Evolutionary conservation across 257 asterid species (phyloP).

Genomic region (Nicotiana attenuata): DNA sequence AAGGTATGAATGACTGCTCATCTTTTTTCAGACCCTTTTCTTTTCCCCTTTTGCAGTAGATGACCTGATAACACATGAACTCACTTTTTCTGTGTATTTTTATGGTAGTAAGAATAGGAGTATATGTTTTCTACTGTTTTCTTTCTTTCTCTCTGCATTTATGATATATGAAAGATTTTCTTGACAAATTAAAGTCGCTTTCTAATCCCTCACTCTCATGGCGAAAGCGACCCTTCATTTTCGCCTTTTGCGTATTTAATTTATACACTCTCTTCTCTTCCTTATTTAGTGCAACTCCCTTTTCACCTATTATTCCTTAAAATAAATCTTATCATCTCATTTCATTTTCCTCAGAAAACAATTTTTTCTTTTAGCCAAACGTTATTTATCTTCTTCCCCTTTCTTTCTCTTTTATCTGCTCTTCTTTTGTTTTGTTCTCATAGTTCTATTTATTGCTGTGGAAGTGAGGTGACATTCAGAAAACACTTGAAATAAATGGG

Average conservation of each 20-base stretch:
- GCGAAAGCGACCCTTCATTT: slow-evolving; percentile 41
- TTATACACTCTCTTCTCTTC: slow-evolving; percentile 17
- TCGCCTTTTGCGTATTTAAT: slow-evolving; percentile 25
- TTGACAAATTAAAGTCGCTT: slow-evolving; percentile 23
- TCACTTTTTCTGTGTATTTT: too few species aligned
- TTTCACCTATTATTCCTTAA: not conserved
- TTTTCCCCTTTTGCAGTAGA: too few species aligned
- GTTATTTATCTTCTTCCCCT: not conserved
- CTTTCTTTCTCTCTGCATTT: not conserved
- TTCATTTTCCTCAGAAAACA: not conserved
- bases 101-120: too few species aligned
- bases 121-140: not conserved
- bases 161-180: slow-evolving; percentile 14
- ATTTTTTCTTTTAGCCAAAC: not conserved
- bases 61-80: too few species aligned
- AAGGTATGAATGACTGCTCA: not conserved
- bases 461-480: not conserved
- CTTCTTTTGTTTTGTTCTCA: not conserved
- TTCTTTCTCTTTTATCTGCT: not conserved
- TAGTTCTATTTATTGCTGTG: not conserved
- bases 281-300: slow-evolving; percentile 32
- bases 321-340: not conserved
- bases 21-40: too few species aligned
- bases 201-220: slow-evolving; percentile 47
- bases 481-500: slow-evolving; percentile 5